Evolutionary conservation across 1,139 yeast genomes (phyloP).

Genomic region (Hyphopichia pseudoburtonii): DNA sequence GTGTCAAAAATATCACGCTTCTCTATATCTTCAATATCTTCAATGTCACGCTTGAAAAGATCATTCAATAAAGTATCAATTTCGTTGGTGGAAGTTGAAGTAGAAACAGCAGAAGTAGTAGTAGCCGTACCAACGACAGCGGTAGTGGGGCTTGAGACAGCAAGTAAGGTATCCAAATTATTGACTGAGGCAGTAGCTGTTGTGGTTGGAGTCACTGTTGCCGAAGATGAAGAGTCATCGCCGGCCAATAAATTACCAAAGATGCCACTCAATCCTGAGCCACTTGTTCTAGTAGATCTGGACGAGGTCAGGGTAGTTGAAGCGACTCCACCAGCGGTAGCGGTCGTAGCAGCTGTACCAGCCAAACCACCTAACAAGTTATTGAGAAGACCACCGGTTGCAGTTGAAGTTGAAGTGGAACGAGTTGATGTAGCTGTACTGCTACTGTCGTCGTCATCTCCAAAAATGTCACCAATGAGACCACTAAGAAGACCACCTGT

Average conservation of each 20-base stretch:
- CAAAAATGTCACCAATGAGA: slow-evolving; percentile 4
- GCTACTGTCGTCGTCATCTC: slow-evolving; percentile 1
- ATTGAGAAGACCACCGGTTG: slow-evolving; percentile 1
- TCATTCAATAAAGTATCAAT: neutral
- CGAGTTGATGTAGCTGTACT: slow-evolving; percentile 2
- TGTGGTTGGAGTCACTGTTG: neutral
- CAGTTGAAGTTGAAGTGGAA: slow-evolving; percentile 5
- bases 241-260: neutral
- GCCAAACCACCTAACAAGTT: neutral
- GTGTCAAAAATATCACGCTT: slow-evolving; percentile 2
- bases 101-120: neutral
- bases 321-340: slow-evolving; percentile 6
- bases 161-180: neutral
- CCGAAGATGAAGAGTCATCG: neutral
- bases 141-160: neutral
- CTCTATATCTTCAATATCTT: neutral
- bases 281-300: no score
- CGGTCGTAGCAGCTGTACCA: slow-evolving; percentile 12
- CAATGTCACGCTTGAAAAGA: neutral
- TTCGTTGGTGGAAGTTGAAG: neutral
- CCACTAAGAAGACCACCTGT: slow-evolving; percentile 3
- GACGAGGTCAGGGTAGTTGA: no score
- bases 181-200: neutral
- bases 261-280: no score
- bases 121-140: no score